Percentiles rank a stretch among this genome's conserved stretches.
These are phyloP conservation scores for Xylaria castorea DNA, from an alignment of 495 filamentous ascomycete species.

Conservation along the genomic window DNA sequence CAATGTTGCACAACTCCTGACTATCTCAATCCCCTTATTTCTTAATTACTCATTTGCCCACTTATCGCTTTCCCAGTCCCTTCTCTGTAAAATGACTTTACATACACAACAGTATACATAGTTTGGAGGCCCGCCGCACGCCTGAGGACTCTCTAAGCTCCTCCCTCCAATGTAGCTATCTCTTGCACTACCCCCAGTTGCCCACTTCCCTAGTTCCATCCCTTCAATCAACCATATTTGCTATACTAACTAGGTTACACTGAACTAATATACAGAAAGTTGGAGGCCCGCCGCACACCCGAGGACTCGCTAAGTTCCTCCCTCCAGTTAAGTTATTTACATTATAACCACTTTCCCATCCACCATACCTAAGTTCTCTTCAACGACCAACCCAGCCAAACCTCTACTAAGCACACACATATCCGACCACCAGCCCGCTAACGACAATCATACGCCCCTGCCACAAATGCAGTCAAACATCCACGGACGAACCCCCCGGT, in stretches of 20 bases:
- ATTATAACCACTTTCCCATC: background rate
- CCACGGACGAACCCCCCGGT: no score
- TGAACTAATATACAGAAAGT: background rate
- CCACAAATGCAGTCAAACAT: no score
- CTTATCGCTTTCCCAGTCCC: background rate
- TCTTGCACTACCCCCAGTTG: background rate
- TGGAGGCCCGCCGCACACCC: constrained; percentile 7
- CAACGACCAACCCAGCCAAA: background rate
- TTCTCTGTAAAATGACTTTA: background rate
- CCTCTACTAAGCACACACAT: no score
- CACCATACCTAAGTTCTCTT: background rate
- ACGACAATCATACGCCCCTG: no score
- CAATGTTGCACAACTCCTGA: background rate
- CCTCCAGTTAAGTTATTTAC: constrained; percentile 5
- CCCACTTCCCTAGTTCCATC: background rate
- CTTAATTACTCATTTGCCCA: background rate
- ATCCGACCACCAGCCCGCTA: no score
- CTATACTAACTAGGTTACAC: background rate
- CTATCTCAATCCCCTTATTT: background rate
- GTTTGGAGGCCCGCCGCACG: background rate
- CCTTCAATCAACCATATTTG: background rate
- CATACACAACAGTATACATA: background rate
- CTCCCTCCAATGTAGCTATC: background rate
- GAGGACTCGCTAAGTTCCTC: constrained; percentile 10
- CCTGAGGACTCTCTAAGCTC: background rate